phyloP scores from a whole-genome alignment of 2,329 filamentous ascomycete genomes.

The Neopestalotiopsis sp. region DNA sequence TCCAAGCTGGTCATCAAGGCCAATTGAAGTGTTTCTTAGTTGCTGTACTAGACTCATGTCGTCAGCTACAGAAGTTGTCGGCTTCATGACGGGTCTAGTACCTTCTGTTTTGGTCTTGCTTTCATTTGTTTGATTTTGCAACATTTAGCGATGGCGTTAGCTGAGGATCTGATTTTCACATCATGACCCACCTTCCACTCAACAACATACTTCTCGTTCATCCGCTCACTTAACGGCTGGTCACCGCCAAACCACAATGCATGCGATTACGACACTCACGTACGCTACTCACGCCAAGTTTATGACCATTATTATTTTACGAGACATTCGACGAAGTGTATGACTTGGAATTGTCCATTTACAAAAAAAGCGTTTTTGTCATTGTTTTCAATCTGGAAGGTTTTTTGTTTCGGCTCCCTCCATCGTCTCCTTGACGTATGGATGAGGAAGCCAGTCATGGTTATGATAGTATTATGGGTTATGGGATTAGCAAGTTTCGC shows the following conservation, averaged over 20 bases:
- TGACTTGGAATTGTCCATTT: constrained; percentile 33
- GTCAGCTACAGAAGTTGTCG: neutral
- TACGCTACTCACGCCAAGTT: constrained; percentile 15
- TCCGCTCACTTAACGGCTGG: constrained; percentile 35
- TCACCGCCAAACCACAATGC: constrained; percentile 34
- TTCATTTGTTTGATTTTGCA: constrained; percentile 39
- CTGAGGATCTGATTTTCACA: constrained; percentile 42
- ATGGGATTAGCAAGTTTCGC: constrained; percentile 25
- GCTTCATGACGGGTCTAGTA: constrained; percentile 28
- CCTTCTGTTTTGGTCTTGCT: constrained; percentile 29
- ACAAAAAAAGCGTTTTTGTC: constrained; percentile 33
- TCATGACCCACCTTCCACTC: constrained; percentile 34
- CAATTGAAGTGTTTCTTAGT: constrained; percentile 59
- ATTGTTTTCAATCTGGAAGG: constrained; percentile 15
- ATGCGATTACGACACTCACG: constrained; percentile 29
- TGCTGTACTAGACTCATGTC: neutral
- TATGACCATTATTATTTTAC: constrained; percentile 27
- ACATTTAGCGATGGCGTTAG: constrained; percentile 52
- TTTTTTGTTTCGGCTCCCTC: constrained; percentile 31
- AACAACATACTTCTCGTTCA: constrained; percentile 31
- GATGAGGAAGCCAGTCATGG: constrained; percentile 17
- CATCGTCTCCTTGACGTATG: constrained; percentile 9
- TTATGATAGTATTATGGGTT: constrained; percentile 20
- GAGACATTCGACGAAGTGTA: constrained; percentile 41
- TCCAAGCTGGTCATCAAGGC: constrained; percentile 95